Base-by-base conservation (phyloP, 352 stramenopile genomes). In the Globisporangium sylvaticum region DNA sequence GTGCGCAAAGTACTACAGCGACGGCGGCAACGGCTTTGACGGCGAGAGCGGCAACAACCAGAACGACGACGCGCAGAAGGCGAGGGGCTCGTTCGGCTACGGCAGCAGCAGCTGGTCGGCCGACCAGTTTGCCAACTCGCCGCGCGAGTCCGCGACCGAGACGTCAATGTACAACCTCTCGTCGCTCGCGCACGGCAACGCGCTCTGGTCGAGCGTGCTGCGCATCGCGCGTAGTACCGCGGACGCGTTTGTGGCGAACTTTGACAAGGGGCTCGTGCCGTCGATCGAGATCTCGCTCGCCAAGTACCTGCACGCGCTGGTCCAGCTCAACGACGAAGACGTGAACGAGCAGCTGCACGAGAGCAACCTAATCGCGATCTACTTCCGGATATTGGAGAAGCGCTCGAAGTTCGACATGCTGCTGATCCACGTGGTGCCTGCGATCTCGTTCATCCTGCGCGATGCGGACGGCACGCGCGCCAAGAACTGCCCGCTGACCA, bases 351-450 rank as follows among this genome's bases (percentile, higher is more conserved):
- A 84, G 55, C 71, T 95, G 7, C 85, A 92, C 69, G 74, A 81
- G 27, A 76, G 69, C 44, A 73, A 69, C 8, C 69, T 95, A 8
- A 80, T 94, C 52, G 75, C 80, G 54, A 77, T 76, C n/a, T 95
- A 95, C 64, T 68, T 95, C 2, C 54, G 73, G 29, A 76, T 91
- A 39, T 65, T 95, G 12, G 76, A 87, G 62, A 77, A 78, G 22
- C 85, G 86, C 20, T 80, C 88, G 58, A 79, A 77, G 25, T 93
- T 92, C 39, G 88, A 95, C 58, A 95, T 95, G 88, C 74, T 95
- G 27, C 74, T 93, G n/a, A 94, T 95, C 58, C 88, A 94, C 71
- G 73, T 91, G 55, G 80, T 95, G 6, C 87, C 88, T 1, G 83
- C 85, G 1, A 81, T 95, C 27, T 84, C 84, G 12, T 95, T 91